A percentile compares a stretch with the other conserved stretches of the same genome.
Evolutionary conservation across 495 filamentous ascomycete species (phyloP).

Genomic region (Xylaria bambusicola): DNA sequence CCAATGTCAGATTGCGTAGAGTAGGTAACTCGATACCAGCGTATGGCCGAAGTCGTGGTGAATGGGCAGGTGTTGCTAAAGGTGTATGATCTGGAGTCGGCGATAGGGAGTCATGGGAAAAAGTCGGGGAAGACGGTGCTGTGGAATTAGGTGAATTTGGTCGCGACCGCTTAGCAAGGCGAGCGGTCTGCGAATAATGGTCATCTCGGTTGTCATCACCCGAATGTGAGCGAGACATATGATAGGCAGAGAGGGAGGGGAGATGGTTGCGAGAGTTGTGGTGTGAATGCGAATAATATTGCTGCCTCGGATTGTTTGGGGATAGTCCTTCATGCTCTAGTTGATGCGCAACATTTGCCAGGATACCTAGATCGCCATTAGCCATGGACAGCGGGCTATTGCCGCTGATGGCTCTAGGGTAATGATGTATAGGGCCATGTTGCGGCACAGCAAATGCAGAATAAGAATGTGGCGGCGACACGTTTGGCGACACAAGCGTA

Average conservation of each 20-base stretch:
- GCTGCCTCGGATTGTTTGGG: slow-evolving; percentile 41
- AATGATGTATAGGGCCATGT: slow-evolving; percentile 62
- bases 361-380: slow-evolving; percentile 77
- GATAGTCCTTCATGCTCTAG: slow-evolving; percentile 74
- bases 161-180: slow-evolving; percentile 80
- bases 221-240: slow-evolving; percentile 92
- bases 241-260: slow-evolving; percentile 80
- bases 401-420: slow-evolving; percentile 55
- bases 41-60: slow-evolving; percentile 82
- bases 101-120: slow-evolving; percentile 93
- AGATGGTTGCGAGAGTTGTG: slow-evolving; percentile 60
- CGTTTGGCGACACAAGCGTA: slow-evolving; percentile 86
- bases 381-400: slow-evolving; percentile 28
- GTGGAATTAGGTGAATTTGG: slow-evolving; percentile 94
- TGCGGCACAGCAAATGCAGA: slow-evolving; percentile 69
- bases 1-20: slow-evolving; percentile 84
- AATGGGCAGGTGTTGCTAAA: slow-evolving; percentile 92
- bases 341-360: slow-evolving; percentile 86
- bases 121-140: slow-evolving; percentile 94
- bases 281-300: slow-evolving; percentile 59
- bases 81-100: slow-evolving; percentile 97
- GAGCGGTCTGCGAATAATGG: slow-evolving; percentile 59
- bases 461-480: slow-evolving; percentile 92
- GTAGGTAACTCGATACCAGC: slow-evolving; percentile 72
- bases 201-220: slow-evolving; percentile 86